These are phyloP conservation scores for Geotrichum siamense DNA, from an alignment of 1,139 yeast species.

Conservation along the genomic window DNA sequence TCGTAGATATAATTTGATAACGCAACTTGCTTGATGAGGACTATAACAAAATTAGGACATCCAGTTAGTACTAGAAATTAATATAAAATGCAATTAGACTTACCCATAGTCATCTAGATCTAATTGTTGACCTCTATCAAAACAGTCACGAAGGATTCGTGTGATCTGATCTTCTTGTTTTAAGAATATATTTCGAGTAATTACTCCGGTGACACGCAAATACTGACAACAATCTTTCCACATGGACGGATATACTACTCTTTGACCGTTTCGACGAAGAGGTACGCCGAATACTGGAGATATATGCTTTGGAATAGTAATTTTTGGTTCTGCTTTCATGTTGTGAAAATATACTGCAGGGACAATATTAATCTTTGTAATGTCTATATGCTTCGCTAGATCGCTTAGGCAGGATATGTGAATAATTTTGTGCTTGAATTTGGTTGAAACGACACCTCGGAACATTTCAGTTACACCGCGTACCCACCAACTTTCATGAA, in stretches of 20 bases:
- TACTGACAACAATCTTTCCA: constrained; percentile 30
- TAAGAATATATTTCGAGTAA: constrained; percentile 16
- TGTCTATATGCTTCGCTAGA: constrained; percentile 59
- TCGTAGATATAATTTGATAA: constrained; percentile 14
- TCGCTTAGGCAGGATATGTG: constrained; percentile 54
- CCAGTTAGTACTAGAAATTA: neutral
- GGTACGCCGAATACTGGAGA: constrained; percentile 33
- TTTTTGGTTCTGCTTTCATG: constrained; percentile 27
- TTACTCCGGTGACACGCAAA: constrained; percentile 22
- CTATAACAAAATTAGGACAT: constrained; percentile 22
- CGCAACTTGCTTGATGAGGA: constrained; percentile 13
- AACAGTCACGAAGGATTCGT: constrained; percentile 32
- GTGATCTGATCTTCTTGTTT: constrained; percentile 25
- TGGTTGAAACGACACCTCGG: constrained; percentile 50
- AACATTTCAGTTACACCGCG: constrained; percentile 70
- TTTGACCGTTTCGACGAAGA: constrained; percentile 20
- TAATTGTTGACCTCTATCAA: constrained; percentile 35
- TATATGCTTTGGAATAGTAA: constrained; percentile 34
- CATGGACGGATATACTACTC: constrained; percentile 24
- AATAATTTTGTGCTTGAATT: constrained; percentile 39
- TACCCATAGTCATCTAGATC: constrained; percentile 31
- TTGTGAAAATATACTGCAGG: constrained; percentile 62
- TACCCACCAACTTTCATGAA: constrained; percentile 88
- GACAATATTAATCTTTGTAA: constrained; percentile 69
- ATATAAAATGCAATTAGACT: neutral